These are phyloP conservation scores for Candida morakotiae DNA, from an alignment of 805 yeast species.

Conservation along the genomic window DNA sequence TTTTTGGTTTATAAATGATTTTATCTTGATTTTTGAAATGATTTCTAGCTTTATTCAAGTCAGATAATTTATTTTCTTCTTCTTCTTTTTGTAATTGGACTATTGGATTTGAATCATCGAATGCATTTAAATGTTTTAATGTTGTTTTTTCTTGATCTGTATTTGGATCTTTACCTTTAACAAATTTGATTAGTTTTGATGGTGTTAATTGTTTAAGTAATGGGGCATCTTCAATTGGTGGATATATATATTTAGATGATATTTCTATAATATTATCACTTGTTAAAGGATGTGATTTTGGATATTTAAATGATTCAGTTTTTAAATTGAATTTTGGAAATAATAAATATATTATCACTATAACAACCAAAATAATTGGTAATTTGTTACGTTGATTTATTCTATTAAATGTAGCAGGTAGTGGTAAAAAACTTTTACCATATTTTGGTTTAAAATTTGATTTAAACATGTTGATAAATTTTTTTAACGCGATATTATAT, in stretches of 20 bases:
- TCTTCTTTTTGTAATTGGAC: constrained; percentile 39
- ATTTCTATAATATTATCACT: constrained; percentile 37
- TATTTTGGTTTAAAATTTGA: constrained; percentile 24
- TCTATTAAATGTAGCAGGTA: constrained; percentile 24
- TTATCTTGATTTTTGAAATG: constrained; percentile 66
- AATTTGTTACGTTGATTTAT: constrained; percentile 13
- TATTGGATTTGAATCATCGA: constrained; percentile 38
- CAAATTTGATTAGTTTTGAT: constrained; percentile 46
- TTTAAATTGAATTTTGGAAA: constrained; percentile 16
- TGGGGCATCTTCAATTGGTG: constrained; percentile 71
- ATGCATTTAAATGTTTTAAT: constrained; percentile 36
- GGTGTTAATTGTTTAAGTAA: constrained; percentile 54
- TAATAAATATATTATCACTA: constrained; percentile 17
- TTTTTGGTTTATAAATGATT: constrained; percentile 41
- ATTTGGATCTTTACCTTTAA: constrained; percentile 43
- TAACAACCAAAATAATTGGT: constrained; percentile 11
- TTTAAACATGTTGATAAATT: constrained; percentile 2
- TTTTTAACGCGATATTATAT: constrained; percentile 1
- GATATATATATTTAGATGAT: constrained; percentile 55
- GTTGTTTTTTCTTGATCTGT: constrained; percentile 34
- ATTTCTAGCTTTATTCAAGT: constrained; percentile 45
- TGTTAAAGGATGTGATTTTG: constrained; percentile 30
- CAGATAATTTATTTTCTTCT: constrained; percentile 43
- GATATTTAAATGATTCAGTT: constrained; percentile 17
- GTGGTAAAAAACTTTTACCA: constrained; percentile 21